Base-by-base conservation (phyloP, 495 filamentous ascomycete species). In the Schizothecium vesticola region DNA sequence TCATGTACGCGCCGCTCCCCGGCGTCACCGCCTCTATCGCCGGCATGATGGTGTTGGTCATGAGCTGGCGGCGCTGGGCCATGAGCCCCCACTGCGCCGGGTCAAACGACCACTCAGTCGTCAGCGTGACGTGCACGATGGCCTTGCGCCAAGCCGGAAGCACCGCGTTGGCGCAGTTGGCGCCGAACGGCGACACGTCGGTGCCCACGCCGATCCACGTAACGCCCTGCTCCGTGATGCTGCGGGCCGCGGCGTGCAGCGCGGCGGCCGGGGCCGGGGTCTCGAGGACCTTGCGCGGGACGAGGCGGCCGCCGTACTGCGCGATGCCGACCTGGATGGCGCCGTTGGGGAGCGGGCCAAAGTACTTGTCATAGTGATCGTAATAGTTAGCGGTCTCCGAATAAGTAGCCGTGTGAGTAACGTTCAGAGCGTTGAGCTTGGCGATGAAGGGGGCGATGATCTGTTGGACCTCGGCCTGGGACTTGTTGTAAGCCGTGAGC, bases 231-330 rank as follows among this genome's bases (percentile, higher is more conserved):
- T 77, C 74, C 58, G 82, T 69, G 58, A 86, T 79, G 36, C 73
- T 72, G 51, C 76, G 77, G 0, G 78, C 74, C 11, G 77, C 72
- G 36, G 80, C 73, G n/a, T 82, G 80, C 63, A 82, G 77, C 16
- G 61, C 70, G 21, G 65, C 59, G n/a, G 67, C 58, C 31, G 55
- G 65, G 7, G 59, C 23, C 55, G 36, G n/a, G 56, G 80, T 74
- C 36, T 76, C 26, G 28, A 89, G 77, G 11, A 85, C 76, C n/a
- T 74, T 71, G 55, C 83, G 80, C 6, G 87, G 87, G 60, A 90
- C 83, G 12, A 90, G 80, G 31, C 89, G 84, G 33, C 87, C 86
- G 23, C 87, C 87, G 73, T 86, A 86, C 63, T 87, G 82, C 69
- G 79, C 81, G 21, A 76, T 77, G 61, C 80, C 77, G 56, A 86